phyloP scores from a whole-genome alignment of 2,329 filamentous ascomycete species.

The Aureobasidium musti region DNA sequence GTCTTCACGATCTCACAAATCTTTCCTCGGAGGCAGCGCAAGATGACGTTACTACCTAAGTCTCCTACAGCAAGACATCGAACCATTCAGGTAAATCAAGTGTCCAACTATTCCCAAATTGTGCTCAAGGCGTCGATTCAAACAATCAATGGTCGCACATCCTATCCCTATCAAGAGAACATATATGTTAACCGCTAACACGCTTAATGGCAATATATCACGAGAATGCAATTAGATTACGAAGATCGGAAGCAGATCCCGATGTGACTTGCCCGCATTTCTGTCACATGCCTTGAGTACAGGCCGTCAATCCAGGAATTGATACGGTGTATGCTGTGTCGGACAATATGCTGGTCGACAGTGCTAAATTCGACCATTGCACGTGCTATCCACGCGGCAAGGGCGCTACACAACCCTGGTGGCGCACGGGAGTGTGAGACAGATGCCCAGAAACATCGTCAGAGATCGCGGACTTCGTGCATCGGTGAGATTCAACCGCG shows the following conservation, averaged over 20 bases:
- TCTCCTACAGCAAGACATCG: no score
- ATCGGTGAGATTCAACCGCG: conserved; percentile 23
- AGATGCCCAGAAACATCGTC: conserved; percentile 11
- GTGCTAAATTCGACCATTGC: conserved; percentile 11
- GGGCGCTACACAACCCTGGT: conserved; percentile 1
- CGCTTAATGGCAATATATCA: not conserved
- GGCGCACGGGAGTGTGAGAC: conserved; percentile 13
- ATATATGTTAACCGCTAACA: not conserved
- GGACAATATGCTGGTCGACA: not conserved
- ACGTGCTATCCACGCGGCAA: not conserved
- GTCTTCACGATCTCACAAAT: no score
- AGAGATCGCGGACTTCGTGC: conserved; percentile 12
- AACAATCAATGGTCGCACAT: not conserved
- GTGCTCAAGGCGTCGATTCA: no score
- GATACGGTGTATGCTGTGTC: not conserved
- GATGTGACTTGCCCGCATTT: not conserved
- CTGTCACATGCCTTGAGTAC: not conserved
- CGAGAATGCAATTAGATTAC: not conserved
- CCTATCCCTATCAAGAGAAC: not conserved
- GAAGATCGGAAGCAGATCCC: not conserved
- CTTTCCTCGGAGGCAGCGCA: no score
- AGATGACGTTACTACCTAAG: no score
- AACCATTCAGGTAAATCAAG: no score
- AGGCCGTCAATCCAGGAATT: not conserved
- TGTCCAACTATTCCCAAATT: no score